A percentile compares a stretch with the other conserved stretches of the same genome.
phyloP scores from a whole-genome alignment of 352 stramenopile genomes.

The Phytophthora multivora region DNA sequence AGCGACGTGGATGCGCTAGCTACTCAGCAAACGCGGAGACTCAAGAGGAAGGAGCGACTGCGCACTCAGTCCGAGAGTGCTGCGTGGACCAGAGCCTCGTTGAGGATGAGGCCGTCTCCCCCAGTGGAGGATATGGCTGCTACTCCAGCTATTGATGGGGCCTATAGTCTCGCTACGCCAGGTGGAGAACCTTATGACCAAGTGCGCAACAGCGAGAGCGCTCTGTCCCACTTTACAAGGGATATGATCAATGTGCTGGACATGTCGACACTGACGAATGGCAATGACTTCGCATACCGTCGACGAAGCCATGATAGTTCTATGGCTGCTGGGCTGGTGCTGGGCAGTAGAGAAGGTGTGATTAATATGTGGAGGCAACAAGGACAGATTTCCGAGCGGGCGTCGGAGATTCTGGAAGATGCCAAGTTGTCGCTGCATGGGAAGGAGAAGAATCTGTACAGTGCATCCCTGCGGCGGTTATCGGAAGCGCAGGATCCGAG shows the following conservation, averaged over 20 bases:
- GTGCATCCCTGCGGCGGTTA: constrained; percentile 56
- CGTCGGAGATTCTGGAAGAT: constrained; percentile 85
- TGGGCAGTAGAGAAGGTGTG: constrained; percentile 59
- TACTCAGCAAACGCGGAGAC: constrained; percentile 21
- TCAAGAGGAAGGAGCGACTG: constrained; percentile 60
- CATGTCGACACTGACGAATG: constrained; percentile 27
- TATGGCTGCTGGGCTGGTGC: constrained; percentile 20
- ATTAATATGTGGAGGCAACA: constrained; percentile 87
- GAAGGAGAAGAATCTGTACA: constrained; percentile 85
- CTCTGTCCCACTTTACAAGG: constrained; percentile 46
- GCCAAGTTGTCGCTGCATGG: constrained; percentile 77
- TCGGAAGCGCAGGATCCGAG: constrained; percentile 73
- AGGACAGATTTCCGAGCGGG: constrained; percentile 79
- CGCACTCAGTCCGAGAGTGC: constrained; percentile 83
- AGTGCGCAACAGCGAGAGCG: constrained; percentile 60
- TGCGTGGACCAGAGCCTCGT: constrained; percentile 70
- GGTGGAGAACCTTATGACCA: constrained; percentile 22
- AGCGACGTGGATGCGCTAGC: constrained; percentile 32
- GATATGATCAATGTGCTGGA: constrained; percentile 60
- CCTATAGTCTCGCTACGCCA: constrained; percentile 25
- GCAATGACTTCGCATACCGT: constrained; percentile 31
- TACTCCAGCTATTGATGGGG: constrained; percentile 26
- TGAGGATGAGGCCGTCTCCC: constrained; percentile 58
- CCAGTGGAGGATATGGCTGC: constrained; percentile 34
- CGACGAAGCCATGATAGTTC: constrained; percentile 36